Evolutionary conservation across 1,139 yeast genomes (phyloP).

Genomic region (Lodderomyces margitis): DNA sequence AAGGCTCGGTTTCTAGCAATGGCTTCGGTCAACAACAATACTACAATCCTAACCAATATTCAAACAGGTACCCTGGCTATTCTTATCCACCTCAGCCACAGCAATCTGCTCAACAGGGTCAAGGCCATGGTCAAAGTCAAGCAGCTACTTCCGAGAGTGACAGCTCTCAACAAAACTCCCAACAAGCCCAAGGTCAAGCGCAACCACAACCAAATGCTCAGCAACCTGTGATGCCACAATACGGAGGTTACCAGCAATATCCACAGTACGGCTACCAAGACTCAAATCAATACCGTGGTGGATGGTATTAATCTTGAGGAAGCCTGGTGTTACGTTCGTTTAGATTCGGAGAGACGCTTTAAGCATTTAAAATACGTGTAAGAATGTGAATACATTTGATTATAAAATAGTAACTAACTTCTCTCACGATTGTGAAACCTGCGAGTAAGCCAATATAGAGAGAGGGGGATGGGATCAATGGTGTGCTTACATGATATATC

Average conservation of each 20-base stretch:
- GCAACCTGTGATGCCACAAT: constrained; percentile 43
- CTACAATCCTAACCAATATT: constrained; percentile 39
- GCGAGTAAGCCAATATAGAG: too few species aligned
- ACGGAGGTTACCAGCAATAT: constrained; percentile 48
- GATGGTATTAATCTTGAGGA: constrained; percentile 32
- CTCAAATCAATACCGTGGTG: constrained; percentile 40
- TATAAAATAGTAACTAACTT: background rate
- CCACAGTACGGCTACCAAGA: constrained; percentile 54
- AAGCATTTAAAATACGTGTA: background rate
- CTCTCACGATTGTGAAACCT: too few species aligned
- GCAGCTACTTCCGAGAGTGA: constrained; percentile 8
- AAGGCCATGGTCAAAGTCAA: constrained; percentile 3
- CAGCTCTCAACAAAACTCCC: constrained; percentile 7
- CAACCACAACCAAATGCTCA: constrained; percentile 20
- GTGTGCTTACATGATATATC: too few species aligned
- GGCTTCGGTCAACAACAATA: constrained; percentile 23
- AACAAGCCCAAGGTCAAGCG: constrained; percentile 16
- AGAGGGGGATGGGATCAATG: too few species aligned
- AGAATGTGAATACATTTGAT: background rate
- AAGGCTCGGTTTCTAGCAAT: constrained; percentile 13
- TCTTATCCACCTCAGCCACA: constrained; percentile 29
- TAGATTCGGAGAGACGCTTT: background rate
- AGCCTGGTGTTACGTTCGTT: background rate
- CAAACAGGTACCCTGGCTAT: constrained; percentile 39
- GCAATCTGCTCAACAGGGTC: constrained; percentile 17